Percentiles rank a stretch among this genome's conserved stretches.
Evolutionary conservation across 2,329 filamentous ascomycete genomes (phyloP).

Genomic region (Aspergillus floridensis): DNA sequence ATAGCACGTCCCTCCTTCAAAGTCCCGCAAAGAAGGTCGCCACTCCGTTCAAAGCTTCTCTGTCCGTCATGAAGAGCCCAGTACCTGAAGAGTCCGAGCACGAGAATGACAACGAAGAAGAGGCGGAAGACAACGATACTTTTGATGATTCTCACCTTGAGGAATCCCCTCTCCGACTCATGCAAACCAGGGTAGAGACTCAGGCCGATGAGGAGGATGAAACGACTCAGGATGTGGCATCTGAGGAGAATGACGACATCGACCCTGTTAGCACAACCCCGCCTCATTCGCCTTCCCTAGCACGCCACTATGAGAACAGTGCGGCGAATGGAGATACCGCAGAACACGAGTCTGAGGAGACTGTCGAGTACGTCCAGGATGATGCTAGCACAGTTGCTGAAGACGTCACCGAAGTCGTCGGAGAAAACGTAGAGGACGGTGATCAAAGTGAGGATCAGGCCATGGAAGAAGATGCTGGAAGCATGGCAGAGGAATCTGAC

Average conservation of each 20-base stretch:
- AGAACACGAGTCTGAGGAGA: not conserved
- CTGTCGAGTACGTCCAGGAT: not conserved
- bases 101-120: conserved; percentile 23
- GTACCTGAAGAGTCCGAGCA: conserved; percentile 11
- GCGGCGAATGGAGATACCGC: not conserved
- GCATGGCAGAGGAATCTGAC: not conserved
- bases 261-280: not conserved
- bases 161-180: not conserved
- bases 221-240: not conserved
- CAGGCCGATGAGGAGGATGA: not conserved
- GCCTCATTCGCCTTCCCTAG: not conserved
- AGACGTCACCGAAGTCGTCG: conserved; percentile 13
- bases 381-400: not conserved
- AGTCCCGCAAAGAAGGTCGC: conserved; percentile 2
- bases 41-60: conserved; percentile 39
- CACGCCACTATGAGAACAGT: not conserved
- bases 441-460: conserved; percentile 8
- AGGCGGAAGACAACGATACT: conserved; percentile 15
- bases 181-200: not conserved
- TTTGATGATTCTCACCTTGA: not conserved
- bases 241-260: not conserved
- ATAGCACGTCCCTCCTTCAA: conserved; percentile 11
- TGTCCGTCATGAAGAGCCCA: conserved; percentile 18
- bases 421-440: conserved; percentile 14
- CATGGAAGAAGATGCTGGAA: not conserved